Base-by-base conservation (phyloP, 2,329 filamentous ascomycete genomes). In the Trichoderma arundinaceum region DNA sequence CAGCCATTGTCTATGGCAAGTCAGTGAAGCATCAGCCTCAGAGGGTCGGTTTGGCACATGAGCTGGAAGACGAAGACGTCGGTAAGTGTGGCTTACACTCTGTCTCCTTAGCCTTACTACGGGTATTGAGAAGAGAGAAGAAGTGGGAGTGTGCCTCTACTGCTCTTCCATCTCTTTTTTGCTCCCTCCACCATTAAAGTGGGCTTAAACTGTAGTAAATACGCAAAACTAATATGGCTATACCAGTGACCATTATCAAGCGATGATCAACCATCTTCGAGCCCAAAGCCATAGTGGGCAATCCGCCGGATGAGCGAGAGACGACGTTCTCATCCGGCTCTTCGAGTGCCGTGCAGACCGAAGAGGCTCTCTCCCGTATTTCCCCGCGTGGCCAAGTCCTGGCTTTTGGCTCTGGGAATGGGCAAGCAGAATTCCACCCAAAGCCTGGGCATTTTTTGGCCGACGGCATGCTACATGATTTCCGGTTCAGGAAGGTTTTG, bases 11-110 rank as follows among this genome's bases (percentile, higher is more conserved):
- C 48, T 99, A 98, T 78, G 95, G 95, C 72, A 95, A 94, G 77
- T 97, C 94, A 64, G 94, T 98, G 72, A 98, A 98, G 85, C 95
- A 99, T 82, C 95, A 98, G 81, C 95, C 95, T 70, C 95, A 99
- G 81, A 88, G 94, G 74, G 95, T 98, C 69, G 95, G 95, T 57
- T 85, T 99, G 70, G 83, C 86, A 61, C 95, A 99, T 77, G 92
- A 97, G 82, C 84, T 99, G 74, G 92, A 88, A 66, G 95, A 99
- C 77, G 95, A 99, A 81, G 95, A 99, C 81, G 97, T 99, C 79
- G 92, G 92, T 94, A 84, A 82, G 89, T 83, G 62, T 13, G 17
- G 8, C 44, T 33, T 33, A 28, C 51, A 15, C 56, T 67, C 67
- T 66, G 33, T 12, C 12, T 33, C n/a, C 64, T 38, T 38, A 66